phyloP scores from a whole-genome alignment of 495 filamentous ascomycete species.

The Hyaloscypha hepaticicola region DNA sequence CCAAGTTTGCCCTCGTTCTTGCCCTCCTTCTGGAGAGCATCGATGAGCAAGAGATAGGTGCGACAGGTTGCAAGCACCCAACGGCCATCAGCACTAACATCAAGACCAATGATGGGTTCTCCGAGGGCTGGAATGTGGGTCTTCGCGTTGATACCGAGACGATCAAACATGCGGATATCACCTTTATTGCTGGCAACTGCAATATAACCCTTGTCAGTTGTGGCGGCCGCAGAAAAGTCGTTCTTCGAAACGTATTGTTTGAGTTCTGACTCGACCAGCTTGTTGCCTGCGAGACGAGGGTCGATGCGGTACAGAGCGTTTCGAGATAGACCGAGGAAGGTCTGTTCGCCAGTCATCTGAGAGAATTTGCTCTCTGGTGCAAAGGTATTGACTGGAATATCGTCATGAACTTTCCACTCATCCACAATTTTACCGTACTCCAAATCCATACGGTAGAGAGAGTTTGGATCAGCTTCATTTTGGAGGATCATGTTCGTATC shows the following conservation, averaged over 20 bases:
- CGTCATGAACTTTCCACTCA: constrained; percentile 99
- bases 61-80: constrained; percentile 95
- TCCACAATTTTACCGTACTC: constrained; percentile 99
- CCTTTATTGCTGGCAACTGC: constrained; percentile 97
- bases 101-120: constrained; percentile 90
- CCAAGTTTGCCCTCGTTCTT: constrained; percentile 98
- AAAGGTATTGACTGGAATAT: constrained; percentile 88
- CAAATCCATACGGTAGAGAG: constrained; percentile 95
- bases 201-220: constrained; percentile 93
- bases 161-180: constrained; percentile 95
- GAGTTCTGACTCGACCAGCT: constrained; percentile 86
- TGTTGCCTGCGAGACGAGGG: constrained; percentile 84
- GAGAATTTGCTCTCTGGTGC: constrained; percentile 96
- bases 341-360: constrained; percentile 94
- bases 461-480: constrained; percentile 79
- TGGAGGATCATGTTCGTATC: constrained; percentile 93
- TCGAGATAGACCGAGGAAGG: constrained; percentile 86
- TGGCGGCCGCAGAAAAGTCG: constrained; percentile 90
- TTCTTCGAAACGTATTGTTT: constrained; percentile 98
- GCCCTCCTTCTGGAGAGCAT: constrained; percentile 84
- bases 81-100: constrained; percentile 90
- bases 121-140: constrained; percentile 94
- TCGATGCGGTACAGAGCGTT: constrained; percentile 95
- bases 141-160: constrained; percentile 95
- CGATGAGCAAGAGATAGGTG: constrained; percentile 92